Percentiles rank a stretch among this genome's conserved stretches.
phyloP scores from a whole-genome alignment of 2,329 filamentous ascomycete genomes.

The Neospermospora avenae region DNA sequence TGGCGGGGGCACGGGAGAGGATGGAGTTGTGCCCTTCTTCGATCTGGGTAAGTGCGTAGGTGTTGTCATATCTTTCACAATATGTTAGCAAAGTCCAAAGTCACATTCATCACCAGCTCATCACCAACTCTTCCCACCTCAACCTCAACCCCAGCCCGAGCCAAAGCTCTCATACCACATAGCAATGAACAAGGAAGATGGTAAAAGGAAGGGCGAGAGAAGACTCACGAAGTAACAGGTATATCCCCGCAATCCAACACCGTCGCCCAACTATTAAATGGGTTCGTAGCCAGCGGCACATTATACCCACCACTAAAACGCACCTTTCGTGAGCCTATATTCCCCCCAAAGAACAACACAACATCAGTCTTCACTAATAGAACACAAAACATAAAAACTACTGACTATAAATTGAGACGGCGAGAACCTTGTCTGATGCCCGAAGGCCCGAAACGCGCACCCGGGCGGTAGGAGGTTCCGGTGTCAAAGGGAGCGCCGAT shows the following conservation, averaged over 20 bases:
- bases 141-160: neutral
- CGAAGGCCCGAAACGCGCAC: conserved; percentile 79
- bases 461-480: conserved; percentile 79
- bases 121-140: neutral
- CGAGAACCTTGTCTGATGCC: conserved; percentile 85
- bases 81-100: neutral
- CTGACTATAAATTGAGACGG: conserved; percentile 82
- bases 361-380: conserved; percentile 27
- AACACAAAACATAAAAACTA: conserved; percentile 22
- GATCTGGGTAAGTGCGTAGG: conserved; percentile 77
- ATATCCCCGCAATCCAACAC: conserved; percentile 83
- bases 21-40: conserved; percentile 80
- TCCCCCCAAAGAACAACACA: conserved; percentile 11
- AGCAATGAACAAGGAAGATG: neutral
- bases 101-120: neutral
- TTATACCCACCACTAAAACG: conserved; percentile 76
- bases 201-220: neutral
- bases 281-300: conserved; percentile 74
- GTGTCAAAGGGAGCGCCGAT: conserved; percentile 84
- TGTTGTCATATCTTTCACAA: conserved; percentile 68
- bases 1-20: conserved; percentile 66
- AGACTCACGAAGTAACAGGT: conserved; percentile 72
- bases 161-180: neutral
- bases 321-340: conserved; percentile 40
- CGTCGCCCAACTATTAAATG: conserved; percentile 77